phyloP scores from a whole-genome alignment of 2,329 filamentous ascomycete genomes.

The Cadophora malorum region DNA sequence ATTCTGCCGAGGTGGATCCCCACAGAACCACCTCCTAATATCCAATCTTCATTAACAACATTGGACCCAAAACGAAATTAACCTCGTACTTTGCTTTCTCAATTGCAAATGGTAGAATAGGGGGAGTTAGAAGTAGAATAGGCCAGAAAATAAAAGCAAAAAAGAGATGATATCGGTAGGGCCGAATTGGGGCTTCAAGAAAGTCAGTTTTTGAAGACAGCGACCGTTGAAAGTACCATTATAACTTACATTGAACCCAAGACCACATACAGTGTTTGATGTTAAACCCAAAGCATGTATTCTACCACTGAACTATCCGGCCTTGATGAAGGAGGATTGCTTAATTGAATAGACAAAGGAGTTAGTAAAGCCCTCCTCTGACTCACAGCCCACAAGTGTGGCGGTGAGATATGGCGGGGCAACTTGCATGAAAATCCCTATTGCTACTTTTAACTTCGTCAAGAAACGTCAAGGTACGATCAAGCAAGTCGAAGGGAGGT shows the following conservation, averaged over 20 bases:
- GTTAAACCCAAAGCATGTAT: slow-evolving; percentile 16
- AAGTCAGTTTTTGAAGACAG: too few species aligned
- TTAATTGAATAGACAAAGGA: background rate
- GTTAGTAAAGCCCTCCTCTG: background rate
- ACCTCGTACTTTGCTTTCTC: background rate
- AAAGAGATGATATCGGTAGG: background rate
- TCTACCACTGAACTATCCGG: slow-evolving; percentile 21
- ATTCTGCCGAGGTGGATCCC: background rate
- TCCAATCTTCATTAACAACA: background rate
- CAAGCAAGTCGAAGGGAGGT: too few species aligned
- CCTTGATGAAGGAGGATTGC: background rate
- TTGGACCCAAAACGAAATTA: too few species aligned
- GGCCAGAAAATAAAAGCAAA: background rate
- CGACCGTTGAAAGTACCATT: too few species aligned
- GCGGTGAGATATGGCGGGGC: background rate
- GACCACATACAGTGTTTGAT: slow-evolving; percentile 16
- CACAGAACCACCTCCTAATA: background rate
- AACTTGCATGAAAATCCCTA: background rate
- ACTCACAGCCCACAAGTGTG: background rate
- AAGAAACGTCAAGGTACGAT: too few species aligned
- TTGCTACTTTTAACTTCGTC: too few species aligned
- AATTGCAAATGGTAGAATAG: background rate
- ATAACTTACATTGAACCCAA: slow-evolving; percentile 22
- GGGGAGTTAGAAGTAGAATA: too few species aligned
- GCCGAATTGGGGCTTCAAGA: slow-evolving; percentile 22